A percentile compares a stretch with the other conserved stretches of the same genome.
Evolutionary conservation across 768 basidiomycete genomes (phyloP).

Genomic region (Porphyrellus cyaneotinctus): DNA sequence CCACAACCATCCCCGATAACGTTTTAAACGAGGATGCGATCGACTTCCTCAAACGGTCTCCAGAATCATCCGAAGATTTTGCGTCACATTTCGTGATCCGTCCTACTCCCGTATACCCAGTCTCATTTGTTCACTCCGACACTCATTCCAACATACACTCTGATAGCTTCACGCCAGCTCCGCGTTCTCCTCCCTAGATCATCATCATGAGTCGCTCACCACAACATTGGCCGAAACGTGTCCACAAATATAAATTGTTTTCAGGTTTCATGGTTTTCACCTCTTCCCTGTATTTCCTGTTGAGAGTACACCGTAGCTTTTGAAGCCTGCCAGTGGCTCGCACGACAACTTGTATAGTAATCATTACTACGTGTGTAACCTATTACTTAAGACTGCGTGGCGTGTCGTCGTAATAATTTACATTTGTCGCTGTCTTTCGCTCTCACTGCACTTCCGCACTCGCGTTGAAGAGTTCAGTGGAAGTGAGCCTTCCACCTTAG

Average conservation of each 20-base stretch:
- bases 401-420: not conserved
- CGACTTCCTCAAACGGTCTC: not conserved
- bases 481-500: not conserved
- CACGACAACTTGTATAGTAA: not conserved
- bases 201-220: not conserved
- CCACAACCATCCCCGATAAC: constrained; percentile 1
- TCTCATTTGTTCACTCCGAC: constrained; percentile 18
- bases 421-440: not conserved
- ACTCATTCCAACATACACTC: constrained; percentile 11
- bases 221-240: not conserved
- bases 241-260: not conserved
- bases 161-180: constrained; percentile 1
- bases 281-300: constrained; percentile 7
- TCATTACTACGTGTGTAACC: not conserved
- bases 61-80: constrained; percentile 8
- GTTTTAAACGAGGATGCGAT: not conserved
- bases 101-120: constrained; percentile 29
- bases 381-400: constrained; percentile 2
- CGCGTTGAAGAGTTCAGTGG: not conserved
- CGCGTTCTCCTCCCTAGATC: constrained; percentile 2
- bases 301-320: constrained; percentile 14
- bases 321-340: not conserved
- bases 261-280: constrained; percentile 9
- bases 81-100: constrained; percentile 23
- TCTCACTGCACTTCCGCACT: not conserved